phyloP scores from a whole-genome alignment of 768 basidiomycete species.

The Macrolepiota fuliginosa region DNA sequence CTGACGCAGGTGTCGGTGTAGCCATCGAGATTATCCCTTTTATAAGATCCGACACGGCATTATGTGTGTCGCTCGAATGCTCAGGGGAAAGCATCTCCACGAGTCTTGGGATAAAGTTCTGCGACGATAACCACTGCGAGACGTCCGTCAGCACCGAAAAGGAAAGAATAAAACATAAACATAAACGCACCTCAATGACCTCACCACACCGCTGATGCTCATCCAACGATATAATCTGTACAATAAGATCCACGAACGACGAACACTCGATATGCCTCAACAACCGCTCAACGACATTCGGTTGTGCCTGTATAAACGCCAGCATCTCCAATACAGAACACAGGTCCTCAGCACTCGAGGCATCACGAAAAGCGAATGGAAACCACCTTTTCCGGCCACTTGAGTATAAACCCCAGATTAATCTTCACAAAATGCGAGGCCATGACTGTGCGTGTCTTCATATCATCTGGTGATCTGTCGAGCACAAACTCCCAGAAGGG shows the following conservation, averaged over 20 bases:
- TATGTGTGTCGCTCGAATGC: constrained; percentile 73
- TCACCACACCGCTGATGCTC: constrained; percentile 79
- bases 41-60: constrained; percentile 85
- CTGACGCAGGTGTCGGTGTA: constrained; percentile 79
- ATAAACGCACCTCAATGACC: constrained; percentile 77
- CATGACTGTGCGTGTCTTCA: constrained; percentile 84
- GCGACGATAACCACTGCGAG: constrained; percentile 80
- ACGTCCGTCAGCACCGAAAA: constrained; percentile 2
- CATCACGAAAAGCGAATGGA: constrained; percentile 18
- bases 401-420: constrained; percentile 82
- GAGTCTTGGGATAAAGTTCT: constrained; percentile 79
- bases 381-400: constrained; percentile 86
- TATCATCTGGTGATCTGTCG: constrained; percentile 77
- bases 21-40: constrained; percentile 95
- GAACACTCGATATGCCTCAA: constrained; percentile 86
- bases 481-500: constrained; percentile 93
- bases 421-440: constrained; percentile 95
- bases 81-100: constrained; percentile 81
- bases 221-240: constrained; percentile 87
- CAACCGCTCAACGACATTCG: constrained; percentile 76
- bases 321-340: constrained; percentile 67
- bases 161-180: constrained; percentile 17
- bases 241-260: constrained; percentile 87
- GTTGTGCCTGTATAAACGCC: constrained; percentile 83
- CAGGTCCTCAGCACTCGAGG: constrained; percentile 22